Percentiles rank a stretch among this genome's conserved stretches.
phyloP scores from a whole-genome alignment of 257 asterid species.

The Solanum peruvianum region DNA sequence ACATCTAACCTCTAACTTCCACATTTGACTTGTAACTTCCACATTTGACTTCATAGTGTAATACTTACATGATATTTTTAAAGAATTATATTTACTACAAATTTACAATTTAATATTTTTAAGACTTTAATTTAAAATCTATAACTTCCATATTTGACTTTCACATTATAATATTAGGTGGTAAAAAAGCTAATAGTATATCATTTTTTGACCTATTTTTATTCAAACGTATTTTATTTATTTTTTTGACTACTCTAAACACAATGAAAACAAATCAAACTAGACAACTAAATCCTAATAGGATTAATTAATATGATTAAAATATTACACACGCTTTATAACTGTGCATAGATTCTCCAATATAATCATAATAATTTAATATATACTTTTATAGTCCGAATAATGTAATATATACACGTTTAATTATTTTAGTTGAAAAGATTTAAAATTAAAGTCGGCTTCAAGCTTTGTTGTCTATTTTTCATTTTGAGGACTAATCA shows the following conservation, averaged over 20 bases:
- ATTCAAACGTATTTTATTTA: background rate
- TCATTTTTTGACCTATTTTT: background rate
- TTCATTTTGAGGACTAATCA: background rate
- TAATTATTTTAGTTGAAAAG: background rate
- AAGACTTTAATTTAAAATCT: too few species aligned
- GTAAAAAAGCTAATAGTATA: background rate
- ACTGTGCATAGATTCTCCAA: conserved; percentile 1
- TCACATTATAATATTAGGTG: background rate
- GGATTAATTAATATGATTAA: background rate
- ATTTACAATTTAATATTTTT: background rate
- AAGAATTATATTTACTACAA: background rate
- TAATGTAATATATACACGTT: background rate
- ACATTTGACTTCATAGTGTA: too few species aligned
- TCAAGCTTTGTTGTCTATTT: conserved; percentile 7
- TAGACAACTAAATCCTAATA: background rate
- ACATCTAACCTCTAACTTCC: too few species aligned
- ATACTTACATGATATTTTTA: too few species aligned
- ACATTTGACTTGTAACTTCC: too few species aligned
- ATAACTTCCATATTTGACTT: background rate
- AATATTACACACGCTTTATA: background rate
- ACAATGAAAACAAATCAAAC: background rate
- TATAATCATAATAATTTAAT: conserved; percentile 2
- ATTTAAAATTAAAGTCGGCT: background rate
- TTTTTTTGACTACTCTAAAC: background rate
- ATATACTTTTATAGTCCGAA: background rate